These are phyloP conservation scores for Ceraceosorus guamensis DNA, from an alignment of 1,284 basidiomycete genomes.

Conservation along the genomic window DNA sequence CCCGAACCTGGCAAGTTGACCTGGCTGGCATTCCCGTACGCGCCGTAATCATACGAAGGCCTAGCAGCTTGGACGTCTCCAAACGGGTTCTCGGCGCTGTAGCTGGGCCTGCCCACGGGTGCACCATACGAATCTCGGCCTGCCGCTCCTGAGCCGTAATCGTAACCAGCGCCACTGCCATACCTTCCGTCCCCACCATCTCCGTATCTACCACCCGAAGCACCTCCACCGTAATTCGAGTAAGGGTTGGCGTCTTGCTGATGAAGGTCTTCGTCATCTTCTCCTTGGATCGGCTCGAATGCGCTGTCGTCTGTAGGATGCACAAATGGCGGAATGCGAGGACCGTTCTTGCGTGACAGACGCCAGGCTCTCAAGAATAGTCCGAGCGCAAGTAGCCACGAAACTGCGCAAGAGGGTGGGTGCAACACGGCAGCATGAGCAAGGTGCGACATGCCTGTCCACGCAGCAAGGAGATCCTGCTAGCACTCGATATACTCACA, in stretches of 20 bases:
- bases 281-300: conserved; percentile 30
- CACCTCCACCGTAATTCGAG: conserved; percentile 11
- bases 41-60: conserved; percentile 4
- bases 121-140: too few species aligned
- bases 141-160: background rate
- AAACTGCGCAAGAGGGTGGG: conserved; percentile 5
- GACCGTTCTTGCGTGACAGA: conserved; percentile 38
- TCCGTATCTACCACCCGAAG: conserved; percentile 5
- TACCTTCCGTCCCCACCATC: conserved; percentile 12
- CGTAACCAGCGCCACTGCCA: conserved; percentile 2
- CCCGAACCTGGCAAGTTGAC: too few species aligned
- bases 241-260: conserved; percentile 4
- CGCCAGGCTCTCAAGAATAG: conserved; percentile 38
- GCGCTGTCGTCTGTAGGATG: conserved; percentile 36
- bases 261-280: conserved; percentile 15
- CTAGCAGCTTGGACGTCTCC: background rate
- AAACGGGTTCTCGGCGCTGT: conserved; percentile 23
- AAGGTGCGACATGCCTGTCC: background rate
- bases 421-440: background rate
- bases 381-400: conserved; percentile 25
- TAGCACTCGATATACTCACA: conserved; percentile 9
- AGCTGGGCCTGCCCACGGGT: conserved; percentile 7
- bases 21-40: conserved; percentile 7
- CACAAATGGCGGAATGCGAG: conserved; percentile 37
- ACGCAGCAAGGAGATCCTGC: background rate